Evolutionary conservation across 192 early-diverging fungal species (phyloP).

Genomic region (Geranomyces variabilis): DNA sequence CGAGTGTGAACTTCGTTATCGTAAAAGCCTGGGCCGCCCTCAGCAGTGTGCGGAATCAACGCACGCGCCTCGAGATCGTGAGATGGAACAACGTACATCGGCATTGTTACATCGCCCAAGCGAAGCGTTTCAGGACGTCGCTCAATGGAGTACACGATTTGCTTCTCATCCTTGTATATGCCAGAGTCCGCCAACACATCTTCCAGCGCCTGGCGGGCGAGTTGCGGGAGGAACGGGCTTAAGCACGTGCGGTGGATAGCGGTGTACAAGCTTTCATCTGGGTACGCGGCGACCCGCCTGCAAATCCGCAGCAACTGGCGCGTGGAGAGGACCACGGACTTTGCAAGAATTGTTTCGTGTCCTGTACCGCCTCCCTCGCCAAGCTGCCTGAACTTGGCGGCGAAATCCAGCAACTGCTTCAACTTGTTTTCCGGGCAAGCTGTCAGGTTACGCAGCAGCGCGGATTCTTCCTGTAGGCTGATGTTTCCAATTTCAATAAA

Average conservation of each 20-base stretch:
- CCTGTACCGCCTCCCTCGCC: conserved; percentile 31
- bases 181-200: conserved; percentile 59
- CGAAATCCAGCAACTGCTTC: conserved; percentile 46
- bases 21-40: conserved; percentile 60
- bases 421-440: conserved; percentile 14
- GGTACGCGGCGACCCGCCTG: conserved; percentile 63
- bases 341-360: conserved; percentile 58
- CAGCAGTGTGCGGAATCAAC: conserved; percentile 36
- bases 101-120: conserved; percentile 29
- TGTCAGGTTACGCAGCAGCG: conserved; percentile 30
- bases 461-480: conserved; percentile 45
- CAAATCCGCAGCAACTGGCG: conserved; percentile 76
- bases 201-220: conserved; percentile 68
- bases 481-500: conserved; percentile 70
- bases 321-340: conserved; percentile 62
- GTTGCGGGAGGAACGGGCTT: conserved; percentile 71
- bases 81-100: conserved; percentile 20
- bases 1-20: conserved; percentile 76
- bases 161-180: conserved; percentile 39
- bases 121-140: conserved; percentile 1
- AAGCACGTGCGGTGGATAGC: conserved; percentile 69
- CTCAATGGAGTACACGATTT: conserved; percentile 10
- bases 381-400: conserved; percentile 31
- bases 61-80: conserved; percentile 33
- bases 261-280: conserved; percentile 63